Evolutionary conservation across 192 early-diverging fungal species (phyloP).

Genomic region (Podila verticillata): DNA sequence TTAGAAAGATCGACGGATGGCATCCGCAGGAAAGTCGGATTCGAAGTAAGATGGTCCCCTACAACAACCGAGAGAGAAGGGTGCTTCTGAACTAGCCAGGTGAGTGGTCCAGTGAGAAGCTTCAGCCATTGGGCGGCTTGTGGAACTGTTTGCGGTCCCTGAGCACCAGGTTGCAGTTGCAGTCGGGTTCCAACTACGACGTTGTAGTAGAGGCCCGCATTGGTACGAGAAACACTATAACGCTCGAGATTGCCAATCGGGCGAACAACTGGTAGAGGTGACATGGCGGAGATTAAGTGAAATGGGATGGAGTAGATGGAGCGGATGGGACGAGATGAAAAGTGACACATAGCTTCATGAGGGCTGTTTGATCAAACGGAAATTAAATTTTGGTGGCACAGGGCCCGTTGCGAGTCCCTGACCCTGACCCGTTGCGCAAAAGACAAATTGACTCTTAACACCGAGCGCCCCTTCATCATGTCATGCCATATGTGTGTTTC

Average conservation of each 20-base stretch:
- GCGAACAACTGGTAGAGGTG: conserved; percentile 22
- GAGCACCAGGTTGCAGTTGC: background rate
- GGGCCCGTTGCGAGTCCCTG: no score
- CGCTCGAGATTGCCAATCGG: conserved; percentile 27
- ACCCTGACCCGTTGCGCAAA: no score
- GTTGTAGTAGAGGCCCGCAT: conserved; percentile 20
- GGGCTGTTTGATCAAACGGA: no score
- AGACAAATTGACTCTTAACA: no score
- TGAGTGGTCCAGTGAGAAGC: conserved; percentile 21
- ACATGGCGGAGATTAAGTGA: no score
- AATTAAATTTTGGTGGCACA: no score
- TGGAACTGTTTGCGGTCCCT: no score
- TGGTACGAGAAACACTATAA: conserved; percentile 27
- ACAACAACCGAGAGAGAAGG: conserved; percentile 31
- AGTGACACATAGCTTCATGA: no score
- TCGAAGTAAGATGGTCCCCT: conserved; percentile 21
- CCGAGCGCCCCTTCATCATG: no score
- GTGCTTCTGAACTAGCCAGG: conserved; percentile 31
- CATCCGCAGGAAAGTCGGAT: conserved; percentile 23
- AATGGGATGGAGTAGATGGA: no score
- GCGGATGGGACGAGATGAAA: no score
- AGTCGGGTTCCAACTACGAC: conserved; percentile 29
- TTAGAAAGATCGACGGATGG: conserved; percentile 19
- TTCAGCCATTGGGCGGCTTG: conserved; percentile 15
- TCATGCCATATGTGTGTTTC: no score